Evolutionary conservation across 2,329 filamentous ascomycete species (phyloP).

Genomic region (Domatiomyces catenatus): DNA sequence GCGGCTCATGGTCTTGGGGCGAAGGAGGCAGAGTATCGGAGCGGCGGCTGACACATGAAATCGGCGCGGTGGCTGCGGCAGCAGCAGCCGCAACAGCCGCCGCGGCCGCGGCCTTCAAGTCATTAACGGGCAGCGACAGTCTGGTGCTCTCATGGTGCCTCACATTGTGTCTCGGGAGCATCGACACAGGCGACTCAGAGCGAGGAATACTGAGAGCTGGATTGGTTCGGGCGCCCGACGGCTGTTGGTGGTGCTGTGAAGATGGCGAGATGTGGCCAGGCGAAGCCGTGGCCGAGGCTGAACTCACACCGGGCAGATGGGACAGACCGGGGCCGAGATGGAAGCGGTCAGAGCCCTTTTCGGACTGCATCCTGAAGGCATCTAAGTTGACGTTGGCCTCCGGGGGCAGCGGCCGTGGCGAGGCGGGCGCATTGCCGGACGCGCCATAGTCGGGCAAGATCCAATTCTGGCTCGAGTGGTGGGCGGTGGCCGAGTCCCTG

Average conservation of each 20-base stretch:
- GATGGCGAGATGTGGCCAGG: neutral
- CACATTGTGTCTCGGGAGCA: conserved; percentile 24
- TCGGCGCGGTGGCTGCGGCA: neutral
- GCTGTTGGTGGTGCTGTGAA: neutral
- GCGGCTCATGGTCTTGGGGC: conserved; percentile 31
- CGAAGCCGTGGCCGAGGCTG: neutral
- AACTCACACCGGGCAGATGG: neutral
- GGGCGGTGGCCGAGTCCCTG: conserved; percentile 39
- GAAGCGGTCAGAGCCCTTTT: conserved; percentile 40
- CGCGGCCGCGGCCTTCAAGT: conserved; percentile 25
- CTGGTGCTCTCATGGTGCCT: conserved; percentile 35
- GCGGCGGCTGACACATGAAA: conserved; percentile 12
- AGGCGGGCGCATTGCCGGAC: conserved; percentile 47
- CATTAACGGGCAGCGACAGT: conserved; percentile 39
- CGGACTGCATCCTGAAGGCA: conserved; percentile 59
- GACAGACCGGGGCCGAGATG: conserved; percentile 1
- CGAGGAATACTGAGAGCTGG: conserved; percentile 29
- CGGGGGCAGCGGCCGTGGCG: conserved; percentile 54
- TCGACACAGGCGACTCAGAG: conserved; percentile 32
- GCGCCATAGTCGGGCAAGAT: conserved; percentile 55
- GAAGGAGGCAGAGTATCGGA: conserved; percentile 40
- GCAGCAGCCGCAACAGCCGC: conserved; percentile 1
- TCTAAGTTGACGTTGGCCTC: conserved; percentile 73
- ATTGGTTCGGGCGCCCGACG: neutral
- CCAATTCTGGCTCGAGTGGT: conserved; percentile 56